Evolutionary conservation across 192 early-diverging fungal genomes (phyloP).

Genomic region (Podila clonocystis): DNA sequence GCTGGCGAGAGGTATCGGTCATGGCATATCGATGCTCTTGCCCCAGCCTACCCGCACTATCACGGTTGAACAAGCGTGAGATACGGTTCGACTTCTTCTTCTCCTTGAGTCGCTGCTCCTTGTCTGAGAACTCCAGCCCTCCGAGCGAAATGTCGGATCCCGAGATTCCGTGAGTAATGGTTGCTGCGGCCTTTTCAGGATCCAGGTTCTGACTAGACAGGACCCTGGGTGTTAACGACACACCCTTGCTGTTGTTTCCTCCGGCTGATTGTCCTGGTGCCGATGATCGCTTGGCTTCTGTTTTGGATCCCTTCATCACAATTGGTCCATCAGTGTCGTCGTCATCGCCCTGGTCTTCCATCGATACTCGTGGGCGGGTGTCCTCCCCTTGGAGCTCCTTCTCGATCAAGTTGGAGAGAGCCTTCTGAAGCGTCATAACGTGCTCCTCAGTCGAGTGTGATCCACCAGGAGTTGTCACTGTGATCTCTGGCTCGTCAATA

Average conservation of each 20-base stretch:
- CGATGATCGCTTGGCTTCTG: background rate
- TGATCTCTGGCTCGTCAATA: constrained; percentile 37
- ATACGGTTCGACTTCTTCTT: constrained; percentile 23
- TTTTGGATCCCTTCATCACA: constrained; percentile 16
- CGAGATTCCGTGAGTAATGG: constrained; percentile 5
- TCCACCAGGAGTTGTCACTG: constrained; percentile 40
- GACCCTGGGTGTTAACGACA: constrained; percentile 30
- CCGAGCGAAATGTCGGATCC: constrained; percentile 11
- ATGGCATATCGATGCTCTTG: background rate
- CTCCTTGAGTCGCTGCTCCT: constrained; percentile 8
- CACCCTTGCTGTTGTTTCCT: constrained; percentile 7
- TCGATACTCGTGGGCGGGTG: background rate
- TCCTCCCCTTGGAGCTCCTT: constrained; percentile 11
- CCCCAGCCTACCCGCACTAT: background rate
- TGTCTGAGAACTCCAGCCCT: constrained; percentile 1
- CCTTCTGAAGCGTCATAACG: constrained; percentile 28
- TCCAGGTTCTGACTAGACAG: constrained; percentile 20
- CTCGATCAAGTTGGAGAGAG: constrained; percentile 31
- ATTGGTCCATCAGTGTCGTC: constrained; percentile 20
- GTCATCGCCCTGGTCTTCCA: constrained; percentile 5
- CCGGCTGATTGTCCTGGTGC: background rate
- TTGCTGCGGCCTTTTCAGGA: constrained; percentile 7
- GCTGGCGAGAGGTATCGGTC: constrained; percentile 8
- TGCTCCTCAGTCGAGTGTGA: constrained; percentile 41
- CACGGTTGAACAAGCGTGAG: constrained; percentile 31